Evolutionary conservation across 768 basidiomycete genomes (phyloP), one percentile per base, ranked within the genome.

Genomic region (Mycena polygramma): DNA sequence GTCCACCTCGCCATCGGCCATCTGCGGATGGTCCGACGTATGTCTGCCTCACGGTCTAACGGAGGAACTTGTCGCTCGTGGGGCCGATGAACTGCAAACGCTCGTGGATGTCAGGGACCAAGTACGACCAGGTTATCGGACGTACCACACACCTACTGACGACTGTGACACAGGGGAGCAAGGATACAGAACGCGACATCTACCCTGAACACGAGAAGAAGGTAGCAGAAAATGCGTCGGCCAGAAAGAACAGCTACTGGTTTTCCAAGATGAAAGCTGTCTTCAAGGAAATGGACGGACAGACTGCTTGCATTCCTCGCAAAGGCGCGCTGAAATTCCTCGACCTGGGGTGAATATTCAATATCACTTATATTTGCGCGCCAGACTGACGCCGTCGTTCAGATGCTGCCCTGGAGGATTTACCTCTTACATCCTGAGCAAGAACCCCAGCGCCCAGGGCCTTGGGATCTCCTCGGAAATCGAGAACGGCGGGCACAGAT

Each of bases 341-440:
- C 7, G 78, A 79, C 49, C 61, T 79, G n/a, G 77, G 78, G 78
- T 74, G 73, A 41, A 68, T 61, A 22, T 22, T 22, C 36, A 51
- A 5, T 51, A 53, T n/a, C 19, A 20, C 20, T n/a, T 9, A 14
- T 26, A 52, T n/a, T 52, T 26, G 20, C 13, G 8, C 54, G 19
- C 45, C 45, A 57, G 8, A 30, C 66, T 59, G 13, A 57, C 5
- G 4, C 36, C 22, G 59, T 26, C 30, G 24, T 60, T 57, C 15
- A 80, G 79, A 30, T 79, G 79, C 51, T 77, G 73, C 66, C 79
- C 78, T 10, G 79, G 79, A 43, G 79, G 79, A 2, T 80, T 80
- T 55, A 71, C 78, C n/a, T 77, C 77, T 24, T 79, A 79, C 59
- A 76, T 80, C 46, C 51, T 80, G 49, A 65, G 60, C 43, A 75